Conservation (phyloP, 176 grass and related monocot genomes). For the Dactylis glomerata region DNA sequence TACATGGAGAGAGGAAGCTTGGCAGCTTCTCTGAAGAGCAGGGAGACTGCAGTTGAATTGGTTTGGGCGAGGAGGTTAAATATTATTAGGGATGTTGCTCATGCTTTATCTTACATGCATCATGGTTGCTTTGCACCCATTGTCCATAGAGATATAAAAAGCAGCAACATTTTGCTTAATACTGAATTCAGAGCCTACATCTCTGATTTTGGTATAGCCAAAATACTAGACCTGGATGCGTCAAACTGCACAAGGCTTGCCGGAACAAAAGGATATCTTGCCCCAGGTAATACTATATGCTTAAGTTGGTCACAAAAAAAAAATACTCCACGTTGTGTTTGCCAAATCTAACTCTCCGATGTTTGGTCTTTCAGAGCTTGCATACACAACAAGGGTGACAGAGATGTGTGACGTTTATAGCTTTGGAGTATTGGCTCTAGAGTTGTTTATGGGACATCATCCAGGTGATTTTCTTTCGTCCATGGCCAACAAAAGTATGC, state of each 20-base stretch:
- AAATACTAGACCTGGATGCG: not conserved
- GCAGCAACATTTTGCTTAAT: not conserved
- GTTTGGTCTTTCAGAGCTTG: not conserved
- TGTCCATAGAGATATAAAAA: not conserved
- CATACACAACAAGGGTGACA: not conserved
- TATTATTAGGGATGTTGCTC: not conserved
- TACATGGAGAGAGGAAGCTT: not conserved
- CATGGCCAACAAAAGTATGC: not conserved
- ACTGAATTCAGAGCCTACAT: not conserved
- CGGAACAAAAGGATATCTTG: not conserved
- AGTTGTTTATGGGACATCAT: not conserved
- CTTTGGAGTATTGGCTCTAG: not conserved
- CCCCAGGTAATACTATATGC: not conserved
- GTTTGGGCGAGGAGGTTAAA: not conserved
- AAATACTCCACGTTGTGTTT: not conserved
- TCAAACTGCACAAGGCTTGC: not conserved
- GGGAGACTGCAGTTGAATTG: not conserved
- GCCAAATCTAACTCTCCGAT: not conserved
- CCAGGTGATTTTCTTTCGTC: not conserved
- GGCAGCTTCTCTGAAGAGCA: not conserved
- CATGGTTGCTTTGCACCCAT: not conserved
- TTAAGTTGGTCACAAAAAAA: not conserved
- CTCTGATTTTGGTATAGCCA: not conserved
- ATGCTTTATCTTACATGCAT: not conserved
- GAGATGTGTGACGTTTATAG: not conserved